Evolutionary conservation across 257 asterid species (phyloP), one percentile per base, ranked within the genome.

Genomic region (Cruciata laevipes): DNA sequence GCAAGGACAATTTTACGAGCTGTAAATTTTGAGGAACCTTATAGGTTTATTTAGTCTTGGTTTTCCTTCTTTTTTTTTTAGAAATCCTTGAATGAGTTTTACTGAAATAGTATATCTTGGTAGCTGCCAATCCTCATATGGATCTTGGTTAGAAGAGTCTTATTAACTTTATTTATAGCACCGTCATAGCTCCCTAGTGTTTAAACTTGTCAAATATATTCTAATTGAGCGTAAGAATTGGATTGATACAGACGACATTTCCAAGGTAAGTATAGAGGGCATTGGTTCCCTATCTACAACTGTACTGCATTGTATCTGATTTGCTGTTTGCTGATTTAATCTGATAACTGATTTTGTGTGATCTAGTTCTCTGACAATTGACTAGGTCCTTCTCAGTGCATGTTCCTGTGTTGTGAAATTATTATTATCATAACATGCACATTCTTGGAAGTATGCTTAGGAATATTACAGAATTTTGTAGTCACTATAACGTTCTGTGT

Each of bases 401-500:
- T 47, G n/a, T 5, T 47, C 55, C 11, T 47, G 55, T 47, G 55
- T 17, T 17, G 55, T 47, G 21, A 47, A 16, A 42, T 42, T 42
- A 3, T 47, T 1, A 16, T 14, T 0, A 47, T 47, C 7, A 47
- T 47, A 16, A 47, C 16, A 14, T 47, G 55, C 55, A 47, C n/a
- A 4, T 47, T 47, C 55, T 17, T 17, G 55, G 20, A 11, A 42
- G 69, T 7, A 9, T 0, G 20, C 6, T 52, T 33, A 13, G 33
- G 35, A 52, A 67, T 3, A 25, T 12, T 4, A 17, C 51, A 7
- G 7, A 6, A 10, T 24, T 10, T 37, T 20, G 18, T 77, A 56
- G 8, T 77, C 71, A 30, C 25, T 69, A 31, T 57, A 74, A 63
- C 66, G 37, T 67, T 73, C 58, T 76, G 61, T 72, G 37, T 73